Base-by-base conservation (phyloP, 2,329 filamentous ascomycete species). In the Coleophoma cylindrospora region DNA sequence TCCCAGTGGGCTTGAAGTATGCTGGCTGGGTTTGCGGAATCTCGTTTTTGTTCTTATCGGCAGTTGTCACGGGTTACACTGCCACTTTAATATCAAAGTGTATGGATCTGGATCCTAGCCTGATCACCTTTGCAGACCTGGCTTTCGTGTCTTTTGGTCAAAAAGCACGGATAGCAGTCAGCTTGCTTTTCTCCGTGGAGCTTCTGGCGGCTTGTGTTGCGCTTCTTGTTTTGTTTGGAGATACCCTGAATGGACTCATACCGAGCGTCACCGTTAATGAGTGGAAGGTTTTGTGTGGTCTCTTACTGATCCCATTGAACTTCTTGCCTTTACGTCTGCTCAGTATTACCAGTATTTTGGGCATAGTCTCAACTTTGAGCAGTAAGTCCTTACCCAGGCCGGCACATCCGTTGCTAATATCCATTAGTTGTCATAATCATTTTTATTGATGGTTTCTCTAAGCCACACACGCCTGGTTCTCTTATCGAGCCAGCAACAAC, bases 121-220 rank as follows among this genome's bases (percentile, higher is more conserved):
- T 96, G 56, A 91, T 96, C 61, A 96, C 92, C 2, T 97, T 96
- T 68, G 94, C 91, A 34, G 92, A 97, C 64, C 74, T 97, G 44
- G 94, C 92, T 2, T 96, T 87, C 63, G 86, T 95, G 58, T 91
- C 90, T 17, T 96, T 95, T 66, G 92, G 92, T 9, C 80, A 84
- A 14, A 84, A 81, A 51, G 92, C 91, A 34, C 85, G 92, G 34
- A 74, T 96, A 34, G 79, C 87, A 32, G 92, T 89, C 8, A 95
- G 90, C 54, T 74, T 95, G 1, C 75, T 97, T 14, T 97, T 97
- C 70, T 91, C 85, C 11, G 66, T 97, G 40, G 92, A 97, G 68
- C 77, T 97, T 22, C 69, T 96, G 33, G 91, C 88, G 8, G 89
- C 91, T 19, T 95, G 89, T 63, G 91, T 97, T 32, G 92, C 92